Percentiles rank a stretch among this genome's conserved stretches.
phyloP scores from a whole-genome alignment of 1,284 basidiomycete genomes.

The Trametes pubescens region DNA sequence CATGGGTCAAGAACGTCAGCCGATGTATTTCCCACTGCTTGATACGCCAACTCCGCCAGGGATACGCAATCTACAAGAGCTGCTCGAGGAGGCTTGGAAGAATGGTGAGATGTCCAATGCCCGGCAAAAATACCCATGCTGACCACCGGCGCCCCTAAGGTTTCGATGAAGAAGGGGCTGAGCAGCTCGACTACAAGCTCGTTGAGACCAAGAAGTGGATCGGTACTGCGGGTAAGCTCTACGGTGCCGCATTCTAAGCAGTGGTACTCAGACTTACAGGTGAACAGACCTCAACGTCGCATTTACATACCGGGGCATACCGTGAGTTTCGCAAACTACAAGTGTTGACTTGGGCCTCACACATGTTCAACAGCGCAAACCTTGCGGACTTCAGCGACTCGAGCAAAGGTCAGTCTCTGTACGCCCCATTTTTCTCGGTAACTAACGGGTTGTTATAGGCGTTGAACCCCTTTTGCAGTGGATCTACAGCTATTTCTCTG shows the following conservation, averaged over 20 bases:
- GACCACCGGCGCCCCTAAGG: constrained; percentile 54
- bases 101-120: constrained; percentile 50
- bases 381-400: constrained; percentile 68
- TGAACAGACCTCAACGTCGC: constrained; percentile 70
- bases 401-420: constrained; percentile 47
- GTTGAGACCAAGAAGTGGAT: constrained; percentile 79
- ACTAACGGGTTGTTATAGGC: constrained; percentile 40
- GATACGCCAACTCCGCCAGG: constrained; percentile 66
- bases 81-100: constrained; percentile 85
- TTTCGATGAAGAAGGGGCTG: constrained; percentile 74
- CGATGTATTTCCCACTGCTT: constrained; percentile 67
- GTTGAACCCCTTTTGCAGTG: constrained; percentile 57
- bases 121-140: not conserved
- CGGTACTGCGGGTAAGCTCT: constrained; percentile 71
- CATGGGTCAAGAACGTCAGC: constrained; percentile 67
- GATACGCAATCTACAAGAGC: constrained; percentile 75
- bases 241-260: not conserved
- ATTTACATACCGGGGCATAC: constrained; percentile 78
- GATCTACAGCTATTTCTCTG: constrained; percentile 73
- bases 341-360: too few species aligned
- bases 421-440: not conserved
- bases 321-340: constrained; percentile 56
- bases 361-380: constrained; percentile 51
- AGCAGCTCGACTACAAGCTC: constrained; percentile 64
- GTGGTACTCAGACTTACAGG: constrained; percentile 9